Conservation (phyloP, 2,329 filamentous ascomycete genomes). For the Neonectria neomacrospora region DNA sequence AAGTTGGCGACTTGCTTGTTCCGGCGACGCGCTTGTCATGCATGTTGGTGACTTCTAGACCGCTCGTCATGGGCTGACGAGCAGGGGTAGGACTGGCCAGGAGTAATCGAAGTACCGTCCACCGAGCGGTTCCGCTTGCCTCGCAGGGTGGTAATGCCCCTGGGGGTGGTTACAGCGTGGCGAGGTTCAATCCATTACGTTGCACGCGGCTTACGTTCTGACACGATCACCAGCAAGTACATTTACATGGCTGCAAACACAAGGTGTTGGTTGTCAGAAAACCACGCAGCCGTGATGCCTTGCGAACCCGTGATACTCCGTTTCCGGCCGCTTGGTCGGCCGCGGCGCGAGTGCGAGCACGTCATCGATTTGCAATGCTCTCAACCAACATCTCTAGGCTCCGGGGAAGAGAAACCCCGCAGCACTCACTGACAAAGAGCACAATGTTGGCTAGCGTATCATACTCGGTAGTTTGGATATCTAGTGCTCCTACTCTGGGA, state of each 20-base stretch:
- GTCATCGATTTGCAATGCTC: slow-evolving; percentile 3
- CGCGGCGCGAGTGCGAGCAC: not conserved
- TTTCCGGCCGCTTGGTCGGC: not conserved
- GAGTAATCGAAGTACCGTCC: not conserved
- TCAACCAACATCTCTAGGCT: not conserved
- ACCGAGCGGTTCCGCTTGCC: not conserved
- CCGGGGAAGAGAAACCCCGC: not conserved
- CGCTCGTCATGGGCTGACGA: not conserved
- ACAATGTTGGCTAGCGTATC: not conserved
- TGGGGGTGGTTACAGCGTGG: not conserved
- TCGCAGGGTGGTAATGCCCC: slow-evolving; percentile 3
- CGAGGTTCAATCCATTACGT: not conserved
- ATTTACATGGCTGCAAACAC: not conserved
- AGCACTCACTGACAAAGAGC: not conserved
- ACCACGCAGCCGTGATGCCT: not conserved
- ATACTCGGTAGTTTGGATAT: slow-evolving; percentile 1
- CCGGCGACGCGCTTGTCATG: not conserved
- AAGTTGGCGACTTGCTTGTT: not conserved
- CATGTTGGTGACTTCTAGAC: not conserved
- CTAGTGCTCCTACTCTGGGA: not conserved
- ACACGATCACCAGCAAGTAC: not conserved
- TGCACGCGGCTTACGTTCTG: not conserved
- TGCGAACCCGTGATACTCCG: slow-evolving; percentile 4
- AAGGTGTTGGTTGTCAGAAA: not conserved
- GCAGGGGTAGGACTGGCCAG: not conserved